Conservation (phyloP, 2,329 filamentous ascomycete genomes). For the Allantophomopsis cytisporea region DNA sequence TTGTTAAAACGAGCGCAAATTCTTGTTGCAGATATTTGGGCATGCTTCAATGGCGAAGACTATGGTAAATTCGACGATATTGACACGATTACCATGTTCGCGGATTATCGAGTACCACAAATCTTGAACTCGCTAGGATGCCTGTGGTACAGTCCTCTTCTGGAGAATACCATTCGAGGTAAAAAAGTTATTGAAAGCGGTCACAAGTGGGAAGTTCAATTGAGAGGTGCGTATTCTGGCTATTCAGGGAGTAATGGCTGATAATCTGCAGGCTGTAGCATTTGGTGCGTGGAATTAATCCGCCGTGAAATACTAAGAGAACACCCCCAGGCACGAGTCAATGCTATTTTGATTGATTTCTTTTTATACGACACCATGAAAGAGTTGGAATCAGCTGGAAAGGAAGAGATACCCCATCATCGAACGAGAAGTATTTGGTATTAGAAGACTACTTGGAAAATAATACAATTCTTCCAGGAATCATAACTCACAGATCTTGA, state of each 20-base stretch:
- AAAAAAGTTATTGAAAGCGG: conserved; percentile 56
- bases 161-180: conserved; percentile 57
- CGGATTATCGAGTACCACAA: conserved; percentile 93
- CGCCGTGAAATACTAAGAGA: conserved; percentile 61
- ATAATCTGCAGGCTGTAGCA: conserved; percentile 57
- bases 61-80: conserved; percentile 83
- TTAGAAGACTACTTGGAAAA: conserved; percentile 21
- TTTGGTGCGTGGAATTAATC: conserved; percentile 92
- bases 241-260: conserved; percentile 3
- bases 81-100: conserved; percentile 95
- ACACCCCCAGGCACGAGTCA: conserved; percentile 60
- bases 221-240: conserved; percentile 46
- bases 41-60: conserved; percentile 71
- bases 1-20: conserved; percentile 94
- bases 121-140: conserved; percentile 76
- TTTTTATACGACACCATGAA: conserved; percentile 95
- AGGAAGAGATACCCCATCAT: conserved; percentile 64
- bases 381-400: conserved; percentile 52
- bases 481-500: no score
- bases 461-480: no score
- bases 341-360: conserved; percentile 93
- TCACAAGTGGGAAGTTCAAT: conserved; percentile 69
- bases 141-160: conserved; percentile 67
- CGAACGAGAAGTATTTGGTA: conserved; percentile 94
- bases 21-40: conserved; percentile 91